Conservation (phyloP, 805 yeast genomes). For the Saccharomycodes ludwigii region DNA sequence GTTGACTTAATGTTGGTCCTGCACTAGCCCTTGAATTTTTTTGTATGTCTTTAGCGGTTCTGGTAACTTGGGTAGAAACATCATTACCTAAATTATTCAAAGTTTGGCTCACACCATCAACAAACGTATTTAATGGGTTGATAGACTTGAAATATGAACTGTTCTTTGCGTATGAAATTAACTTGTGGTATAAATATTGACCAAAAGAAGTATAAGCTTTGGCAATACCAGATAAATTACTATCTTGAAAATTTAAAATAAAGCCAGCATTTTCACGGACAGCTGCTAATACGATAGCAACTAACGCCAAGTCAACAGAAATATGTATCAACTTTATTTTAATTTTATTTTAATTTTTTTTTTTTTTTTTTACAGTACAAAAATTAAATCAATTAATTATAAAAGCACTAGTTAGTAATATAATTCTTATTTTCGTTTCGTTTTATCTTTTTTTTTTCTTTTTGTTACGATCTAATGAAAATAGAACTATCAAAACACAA, state of each 20-base stretch:
- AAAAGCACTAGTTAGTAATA: too few relatives aligned
- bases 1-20: too few relatives aligned
- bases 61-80: not conserved
- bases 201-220: slow-evolving; percentile 25
- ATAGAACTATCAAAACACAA: not conserved
- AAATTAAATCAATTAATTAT: too few relatives aligned
- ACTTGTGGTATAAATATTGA: slow-evolving; percentile 41
- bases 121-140: slow-evolving; percentile 14
- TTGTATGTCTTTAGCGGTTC: too few relatives aligned
- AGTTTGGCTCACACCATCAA: slow-evolving; percentile 13
- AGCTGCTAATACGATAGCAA: slow-evolving; percentile 78
- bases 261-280: slow-evolving; percentile 75
- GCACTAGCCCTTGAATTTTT: too few relatives aligned
- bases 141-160: slow-evolving; percentile 36
- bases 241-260: slow-evolving; percentile 18
- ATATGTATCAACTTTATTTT: slow-evolving; percentile 36
- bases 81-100: slow-evolving; percentile 15
- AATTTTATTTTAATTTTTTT: not conserved
- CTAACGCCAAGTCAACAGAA: slow-evolving; percentile 62
- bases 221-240: not conserved
- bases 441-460: not conserved
- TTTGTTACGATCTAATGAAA: not conserved
- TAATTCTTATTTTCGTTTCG: too few relatives aligned
- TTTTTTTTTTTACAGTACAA: not conserved
- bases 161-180: slow-evolving; percentile 31